These are phyloP conservation scores for Amanita polypyramis DNA, from an alignment of 768 basidiomycete genomes.

Conservation along the genomic window DNA sequence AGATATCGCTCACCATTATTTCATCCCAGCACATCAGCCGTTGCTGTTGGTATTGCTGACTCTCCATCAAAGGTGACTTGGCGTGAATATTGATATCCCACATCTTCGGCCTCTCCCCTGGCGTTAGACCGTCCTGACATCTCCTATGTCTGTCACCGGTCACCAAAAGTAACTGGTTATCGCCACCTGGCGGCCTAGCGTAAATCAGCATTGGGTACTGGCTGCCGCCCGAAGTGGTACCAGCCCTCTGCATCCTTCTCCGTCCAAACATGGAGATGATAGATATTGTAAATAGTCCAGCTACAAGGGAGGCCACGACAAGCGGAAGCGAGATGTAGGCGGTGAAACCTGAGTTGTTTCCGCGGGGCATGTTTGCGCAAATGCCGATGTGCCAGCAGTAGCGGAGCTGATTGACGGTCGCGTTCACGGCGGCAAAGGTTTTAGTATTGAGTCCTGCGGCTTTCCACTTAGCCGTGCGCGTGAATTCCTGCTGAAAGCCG, in stretches of 20 bases:
- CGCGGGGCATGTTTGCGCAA: not conserved
- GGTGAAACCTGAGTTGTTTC: slow-evolving; percentile 9
- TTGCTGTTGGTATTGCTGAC: slow-evolving; percentile 6
- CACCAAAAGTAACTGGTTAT: too few relatives aligned
- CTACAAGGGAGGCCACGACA: slow-evolving; percentile 50
- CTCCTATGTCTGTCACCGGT: too few relatives aligned
- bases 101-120: slow-evolving; percentile 25
- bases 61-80: not conserved
- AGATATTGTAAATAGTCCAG: slow-evolving; percentile 40
- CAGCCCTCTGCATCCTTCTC: not conserved
- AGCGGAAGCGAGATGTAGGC: slow-evolving; percentile 38
- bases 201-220: not conserved
- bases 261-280: slow-evolving; percentile 41
- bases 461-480: too few relatives aligned
- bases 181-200: too few relatives aligned
- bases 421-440: too few relatives aligned
- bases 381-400: not conserved
- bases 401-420: not conserved
- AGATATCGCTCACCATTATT: slow-evolving; percentile 32
- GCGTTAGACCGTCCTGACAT: not conserved
- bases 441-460: not conserved
- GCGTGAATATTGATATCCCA: slow-evolving; percentile 33
- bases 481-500: too few relatives aligned
- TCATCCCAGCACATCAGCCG: slow-evolving; percentile 24
- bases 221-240: not conserved